Percentiles rank a stretch among this genome's conserved stretches.
These are phyloP conservation scores for Verruconis gallopava DNA, from an alignment of 2,329 filamentous ascomycete genomes.

Conservation along the genomic window DNA sequence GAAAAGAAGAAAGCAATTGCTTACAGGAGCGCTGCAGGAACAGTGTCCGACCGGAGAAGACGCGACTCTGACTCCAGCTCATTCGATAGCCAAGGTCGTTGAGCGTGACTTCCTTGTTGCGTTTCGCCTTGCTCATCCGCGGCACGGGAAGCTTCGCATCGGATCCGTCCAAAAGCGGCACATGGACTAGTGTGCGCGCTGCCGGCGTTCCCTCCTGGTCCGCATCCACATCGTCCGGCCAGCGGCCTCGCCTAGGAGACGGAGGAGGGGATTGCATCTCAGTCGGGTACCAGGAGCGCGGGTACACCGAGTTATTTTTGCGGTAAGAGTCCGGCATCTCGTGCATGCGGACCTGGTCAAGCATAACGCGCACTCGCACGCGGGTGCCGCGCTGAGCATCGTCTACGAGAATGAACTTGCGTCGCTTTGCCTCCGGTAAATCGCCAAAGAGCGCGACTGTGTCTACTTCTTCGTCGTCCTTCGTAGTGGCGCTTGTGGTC, in stretches of 20 bases:
- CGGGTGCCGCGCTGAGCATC: slow-evolving; percentile 70
- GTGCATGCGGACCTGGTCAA: slow-evolving; percentile 87
- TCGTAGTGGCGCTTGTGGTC: slow-evolving; percentile 29
- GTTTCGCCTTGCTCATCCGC: slow-evolving; percentile 53
- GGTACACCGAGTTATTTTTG: slow-evolving; percentile 78
- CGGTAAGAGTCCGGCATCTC: slow-evolving; percentile 95
- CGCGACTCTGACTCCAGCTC: slow-evolving; percentile 90
- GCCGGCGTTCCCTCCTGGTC: slow-evolving; percentile 35
- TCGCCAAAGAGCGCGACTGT: slow-evolving; percentile 70
- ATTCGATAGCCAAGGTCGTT: slow-evolving; percentile 92
- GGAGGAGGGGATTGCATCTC: slow-evolving; percentile 84
- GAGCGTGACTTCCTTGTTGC: slow-evolving; percentile 73
- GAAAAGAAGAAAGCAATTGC: slow-evolving; percentile 29
- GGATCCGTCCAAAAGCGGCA: slow-evolving; percentile 48
- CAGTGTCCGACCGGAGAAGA: slow-evolving; percentile 73
- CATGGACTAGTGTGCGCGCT: slow-evolving; percentile 33
- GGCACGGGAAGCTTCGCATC: slow-evolving; percentile 66
- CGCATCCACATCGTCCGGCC: slow-evolving; percentile 58
- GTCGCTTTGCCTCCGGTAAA: slow-evolving; percentile 76
- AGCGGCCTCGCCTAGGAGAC: slow-evolving; percentile 58
- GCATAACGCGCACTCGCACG: slow-evolving; percentile 77
- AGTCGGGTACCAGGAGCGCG: slow-evolving; percentile 79
- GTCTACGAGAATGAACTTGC: slow-evolving; percentile 94
- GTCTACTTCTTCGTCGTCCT: slow-evolving; percentile 42
- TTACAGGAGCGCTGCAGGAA: slow-evolving; percentile 85